These are phyloP conservation scores for Trichoderma parareesei DNA, from an alignment of 495 filamentous ascomycete species.

Conservation along the genomic window DNA sequence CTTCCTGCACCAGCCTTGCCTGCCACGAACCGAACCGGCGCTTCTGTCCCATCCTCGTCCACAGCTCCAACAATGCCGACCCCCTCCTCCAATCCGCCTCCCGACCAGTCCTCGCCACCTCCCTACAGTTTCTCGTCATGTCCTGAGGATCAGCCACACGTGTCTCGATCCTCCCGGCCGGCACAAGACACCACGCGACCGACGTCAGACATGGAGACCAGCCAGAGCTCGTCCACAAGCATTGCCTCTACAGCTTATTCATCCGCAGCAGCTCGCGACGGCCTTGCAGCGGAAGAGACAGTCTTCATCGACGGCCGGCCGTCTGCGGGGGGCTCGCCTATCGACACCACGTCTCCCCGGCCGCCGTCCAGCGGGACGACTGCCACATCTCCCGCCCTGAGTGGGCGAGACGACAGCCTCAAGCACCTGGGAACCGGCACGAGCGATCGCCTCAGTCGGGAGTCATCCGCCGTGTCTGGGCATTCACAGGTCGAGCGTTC, in stretches of 20 bases:
- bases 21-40: background rate
- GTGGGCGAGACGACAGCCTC: background rate
- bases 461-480: background rate
- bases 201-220: background rate
- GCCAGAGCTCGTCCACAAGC: slow-evolving; percentile 2
- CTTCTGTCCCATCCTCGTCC: background rate
- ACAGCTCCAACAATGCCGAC: slow-evolving; percentile 38
- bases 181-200: background rate
- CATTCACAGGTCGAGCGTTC: background rate
- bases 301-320: background rate
- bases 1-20: background rate
- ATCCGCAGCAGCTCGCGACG: background rate
- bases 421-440: background rate
- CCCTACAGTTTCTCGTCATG: slow-evolving; percentile 33
- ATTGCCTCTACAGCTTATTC: background rate
- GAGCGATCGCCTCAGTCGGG: background rate
- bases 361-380: slow-evolving; percentile 5
- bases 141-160: slow-evolving; percentile 20
- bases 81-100: slow-evolving; percentile 35
- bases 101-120: slow-evolving; percentile 30
- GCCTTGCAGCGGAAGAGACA: background rate
- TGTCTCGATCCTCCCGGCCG: slow-evolving; percentile 8
- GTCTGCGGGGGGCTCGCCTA: background rate
- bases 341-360: background rate
- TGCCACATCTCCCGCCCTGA: background rate